These are phyloP conservation scores for Herpomyces periplanetae DNA, from an alignment of 2,329 filamentous ascomycete genomes.

Conservation along the genomic window DNA sequence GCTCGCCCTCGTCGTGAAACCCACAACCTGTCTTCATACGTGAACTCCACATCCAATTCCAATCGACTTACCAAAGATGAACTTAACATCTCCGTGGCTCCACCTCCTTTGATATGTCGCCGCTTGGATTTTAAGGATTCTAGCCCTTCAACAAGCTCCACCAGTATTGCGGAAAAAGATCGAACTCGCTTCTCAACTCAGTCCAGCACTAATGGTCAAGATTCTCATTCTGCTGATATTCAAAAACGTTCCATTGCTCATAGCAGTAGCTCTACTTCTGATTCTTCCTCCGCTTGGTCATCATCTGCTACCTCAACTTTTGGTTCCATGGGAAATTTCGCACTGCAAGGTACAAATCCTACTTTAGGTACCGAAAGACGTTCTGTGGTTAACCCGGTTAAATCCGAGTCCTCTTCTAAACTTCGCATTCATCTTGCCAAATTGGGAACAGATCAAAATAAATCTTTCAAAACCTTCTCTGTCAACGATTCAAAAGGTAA, in stretches of 20 bases:
- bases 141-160: conserved; percentile 7
- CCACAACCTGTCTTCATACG: conserved; percentile 21
- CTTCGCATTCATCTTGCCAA: too few species aligned
- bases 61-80: conserved; percentile 23
- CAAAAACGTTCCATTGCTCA: conserved; percentile 9
- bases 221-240: conserved; percentile 5
- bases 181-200: conserved; percentile 7
- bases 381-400: conserved; percentile 19
- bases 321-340: conserved; percentile 67
- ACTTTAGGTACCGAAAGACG: conserved; percentile 27
- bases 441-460: conserved; percentile 35
- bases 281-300: conserved; percentile 18
- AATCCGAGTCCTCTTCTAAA: conserved; percentile 48
- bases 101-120: conserved; percentile 17
- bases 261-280: conserved; percentile 12
- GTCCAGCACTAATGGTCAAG: too few species aligned
- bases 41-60: conserved; percentile 18
- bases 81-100: conserved; percentile 14
- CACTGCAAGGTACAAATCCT: conserved; percentile 16
- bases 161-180: conserved; percentile 11
- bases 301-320: conserved; percentile 25
- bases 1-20: conserved; percentile 49
- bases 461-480: conserved; percentile 11
- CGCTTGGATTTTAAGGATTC: conserved; percentile 19
- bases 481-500: conserved; percentile 15